These are phyloP conservation scores for Houttuynia cordata DNA, from an alignment of 164 flowering plant genomes.

Conservation along the genomic window DNA sequence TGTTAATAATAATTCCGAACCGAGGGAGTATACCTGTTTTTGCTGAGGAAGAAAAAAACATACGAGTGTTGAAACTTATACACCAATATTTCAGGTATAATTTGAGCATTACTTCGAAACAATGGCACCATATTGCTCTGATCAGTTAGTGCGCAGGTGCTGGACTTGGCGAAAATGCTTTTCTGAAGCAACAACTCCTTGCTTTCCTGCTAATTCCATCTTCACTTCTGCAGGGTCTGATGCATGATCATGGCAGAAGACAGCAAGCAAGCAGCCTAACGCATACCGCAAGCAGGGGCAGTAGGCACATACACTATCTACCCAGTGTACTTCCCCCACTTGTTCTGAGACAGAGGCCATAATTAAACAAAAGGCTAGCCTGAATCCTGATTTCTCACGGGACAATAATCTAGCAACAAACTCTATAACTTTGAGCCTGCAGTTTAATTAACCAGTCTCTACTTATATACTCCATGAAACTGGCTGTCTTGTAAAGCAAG, in stretches of 20 bases:
- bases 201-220: background rate
- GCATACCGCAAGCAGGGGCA: background rate
- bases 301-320: background rate
- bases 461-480: too few species aligned
- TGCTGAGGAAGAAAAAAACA: too few species aligned
- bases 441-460: too few species aligned
- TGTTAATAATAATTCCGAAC: too few species aligned
- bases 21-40: too few species aligned
- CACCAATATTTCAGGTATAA: too few species aligned
- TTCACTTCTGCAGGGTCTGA: background rate
- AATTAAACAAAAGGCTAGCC: background rate
- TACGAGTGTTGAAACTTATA: too few species aligned
- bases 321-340: background rate
- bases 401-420: too few species aligned
- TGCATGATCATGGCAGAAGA: background rate
- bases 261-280: background rate
- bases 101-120: too few species aligned
- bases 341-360: background rate
- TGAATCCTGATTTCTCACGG: too few species aligned
- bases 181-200: conserved; percentile 2
- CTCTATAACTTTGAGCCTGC: too few species aligned
- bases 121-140: background rate
- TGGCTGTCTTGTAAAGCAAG: too few species aligned
- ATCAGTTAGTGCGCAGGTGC: conserved; percentile 2
- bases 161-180: conserved; percentile 9